These are phyloP conservation scores for Penicillium sp. DNA, from an alignment of 2,329 filamentous ascomycete genomes.

Conservation along the genomic window DNA sequence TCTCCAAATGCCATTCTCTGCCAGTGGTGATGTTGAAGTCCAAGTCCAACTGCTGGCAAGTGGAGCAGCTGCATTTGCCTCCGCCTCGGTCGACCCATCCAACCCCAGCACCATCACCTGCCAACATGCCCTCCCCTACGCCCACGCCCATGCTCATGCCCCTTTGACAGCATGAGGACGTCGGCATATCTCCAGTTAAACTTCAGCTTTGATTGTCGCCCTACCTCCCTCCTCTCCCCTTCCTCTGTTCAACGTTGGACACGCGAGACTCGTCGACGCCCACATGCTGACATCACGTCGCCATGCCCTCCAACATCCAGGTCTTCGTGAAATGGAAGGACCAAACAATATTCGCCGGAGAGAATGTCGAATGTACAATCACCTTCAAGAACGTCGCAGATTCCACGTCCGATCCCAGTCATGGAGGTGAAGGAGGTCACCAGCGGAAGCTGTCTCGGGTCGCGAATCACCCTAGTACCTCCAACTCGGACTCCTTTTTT, in stretches of 20 bases:
- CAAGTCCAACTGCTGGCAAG: too few species aligned
- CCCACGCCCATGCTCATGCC: conserved; percentile 24
- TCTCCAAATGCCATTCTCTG: neutral
- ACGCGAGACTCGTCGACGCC: conserved; percentile 18
- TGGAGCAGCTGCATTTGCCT: neutral
- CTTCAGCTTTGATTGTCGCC: conserved; percentile 1
- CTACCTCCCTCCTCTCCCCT: neutral
- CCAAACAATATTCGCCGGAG: conserved; percentile 92
- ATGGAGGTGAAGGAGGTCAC: conserved; percentile 33
- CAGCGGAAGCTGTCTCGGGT: conserved; percentile 44
- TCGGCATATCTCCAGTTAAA: conserved; percentile 19
- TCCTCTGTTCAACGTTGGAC: conserved; percentile 14
- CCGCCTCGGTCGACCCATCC: conserved; percentile 19
- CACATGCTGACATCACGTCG: conserved; percentile 40
- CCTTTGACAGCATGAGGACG: conserved; percentile 35
- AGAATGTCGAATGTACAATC: conserved; percentile 93
- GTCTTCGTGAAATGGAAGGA: conserved; percentile 96
- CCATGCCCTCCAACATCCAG: conserved; percentile 74
- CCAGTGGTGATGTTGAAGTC: neutral
- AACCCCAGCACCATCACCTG: conserved; percentile 9
- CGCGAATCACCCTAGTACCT: conserved; percentile 33
- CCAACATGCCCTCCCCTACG: conserved; percentile 8
- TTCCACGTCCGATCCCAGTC: conserved; percentile 37
- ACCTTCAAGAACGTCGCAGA: conserved; percentile 86
- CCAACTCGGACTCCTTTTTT: conserved; percentile 43